phyloP scores from a whole-genome alignment of 331 rosid species.

The Rosa hybrid region DNA sequence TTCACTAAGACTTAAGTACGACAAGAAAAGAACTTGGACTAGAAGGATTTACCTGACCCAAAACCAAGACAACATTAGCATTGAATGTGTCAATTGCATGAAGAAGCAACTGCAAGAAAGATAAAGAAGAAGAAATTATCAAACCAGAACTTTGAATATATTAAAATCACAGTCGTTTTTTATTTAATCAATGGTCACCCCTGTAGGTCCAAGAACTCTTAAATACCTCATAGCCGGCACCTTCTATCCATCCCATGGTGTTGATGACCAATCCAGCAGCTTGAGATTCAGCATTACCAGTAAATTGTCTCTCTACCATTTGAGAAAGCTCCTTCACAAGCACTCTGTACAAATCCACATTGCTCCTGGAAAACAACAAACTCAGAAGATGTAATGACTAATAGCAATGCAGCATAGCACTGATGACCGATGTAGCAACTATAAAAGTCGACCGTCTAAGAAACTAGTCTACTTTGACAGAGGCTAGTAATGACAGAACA shows the following conservation, averaged over 20 bases:
- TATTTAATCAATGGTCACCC: neutral
- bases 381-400: slow-evolving; percentile 1
- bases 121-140: slow-evolving; percentile 5
- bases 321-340: slow-evolving; percentile 88
- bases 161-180: slow-evolving; percentile 14
- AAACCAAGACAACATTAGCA: slow-evolving; percentile 84
- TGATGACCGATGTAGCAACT: neutral
- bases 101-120: slow-evolving; percentile 74
- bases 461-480: neutral
- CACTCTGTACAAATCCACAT: slow-evolving; percentile 82
- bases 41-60: slow-evolving; percentile 78
- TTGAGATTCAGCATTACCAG: slow-evolving; percentile 81
- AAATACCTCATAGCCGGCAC: slow-evolving; percentile 90
- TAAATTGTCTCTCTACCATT: slow-evolving; percentile 76
- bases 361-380: slow-evolving; percentile 50
- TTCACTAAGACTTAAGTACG: neutral
- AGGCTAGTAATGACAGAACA: slow-evolving; percentile 2
- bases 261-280: slow-evolving; percentile 99
- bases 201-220: neutral
- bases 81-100: slow-evolving; percentile 85
- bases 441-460: neutral
- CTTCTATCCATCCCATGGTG: slow-evolving; percentile 99
- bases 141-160: slow-evolving; percentile 6
- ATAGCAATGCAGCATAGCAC: neutral
- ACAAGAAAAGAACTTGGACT: neutral